Evolutionary conservation across 371 early-diverging fungal species (phyloP).

Genomic region (Polyrhizophydium stewartii): DNA sequence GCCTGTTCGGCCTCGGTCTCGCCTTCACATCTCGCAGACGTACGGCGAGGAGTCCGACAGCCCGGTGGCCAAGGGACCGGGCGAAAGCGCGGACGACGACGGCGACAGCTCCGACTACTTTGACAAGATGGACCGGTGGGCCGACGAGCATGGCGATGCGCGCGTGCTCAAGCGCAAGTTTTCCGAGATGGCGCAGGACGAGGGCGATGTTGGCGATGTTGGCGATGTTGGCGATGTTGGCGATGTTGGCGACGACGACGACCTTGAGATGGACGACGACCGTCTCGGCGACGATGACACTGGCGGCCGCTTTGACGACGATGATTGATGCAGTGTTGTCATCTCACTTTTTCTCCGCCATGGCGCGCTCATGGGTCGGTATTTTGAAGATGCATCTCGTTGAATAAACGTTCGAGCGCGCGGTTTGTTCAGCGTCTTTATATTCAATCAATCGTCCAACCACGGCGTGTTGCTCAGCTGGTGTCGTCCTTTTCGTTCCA

Average conservation of each 20-base stretch:
- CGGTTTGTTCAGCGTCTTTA: too few species aligned
- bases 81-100: too few species aligned
- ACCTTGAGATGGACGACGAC: conserved; percentile 2
- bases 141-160: not conserved
- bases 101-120: not conserved
- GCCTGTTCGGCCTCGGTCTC: too few species aligned
- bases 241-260: conserved; percentile 2
- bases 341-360: too few species aligned
- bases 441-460: too few species aligned
- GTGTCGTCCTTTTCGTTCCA: conserved; percentile 39
- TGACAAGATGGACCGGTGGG: not conserved
- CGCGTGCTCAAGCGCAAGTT: not conserved
- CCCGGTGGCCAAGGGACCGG: conserved; percentile 1
- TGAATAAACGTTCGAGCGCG: too few species aligned
- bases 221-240: not conserved
- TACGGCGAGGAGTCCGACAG: too few species aligned
- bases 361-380: too few species aligned
- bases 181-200: not conserved
- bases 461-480: too few species aligned
- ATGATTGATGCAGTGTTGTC: not conserved
- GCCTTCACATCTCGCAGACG: too few species aligned
- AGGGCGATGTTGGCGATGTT: not conserved
- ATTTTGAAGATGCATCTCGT: too few species aligned
- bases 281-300: conserved; percentile 2
- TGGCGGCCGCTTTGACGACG: not conserved